Evolutionary conservation across 2,329 filamentous ascomycete species (phyloP).

Genomic region (Fusarium duplospermum): DNA sequence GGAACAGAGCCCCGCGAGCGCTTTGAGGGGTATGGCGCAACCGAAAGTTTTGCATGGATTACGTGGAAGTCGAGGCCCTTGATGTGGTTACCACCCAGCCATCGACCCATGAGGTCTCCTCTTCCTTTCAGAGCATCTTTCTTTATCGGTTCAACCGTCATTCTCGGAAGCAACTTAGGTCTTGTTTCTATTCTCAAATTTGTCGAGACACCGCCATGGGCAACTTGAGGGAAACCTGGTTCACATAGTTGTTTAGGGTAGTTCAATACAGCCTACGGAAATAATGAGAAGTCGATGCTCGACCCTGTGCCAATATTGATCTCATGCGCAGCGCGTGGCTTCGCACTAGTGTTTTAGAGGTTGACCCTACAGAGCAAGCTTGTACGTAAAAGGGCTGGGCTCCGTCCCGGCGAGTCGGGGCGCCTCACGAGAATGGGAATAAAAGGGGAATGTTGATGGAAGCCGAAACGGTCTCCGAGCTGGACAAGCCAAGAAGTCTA

Average conservation of each 20-base stretch:
- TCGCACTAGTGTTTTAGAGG: background rate
- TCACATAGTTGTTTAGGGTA: background rate
- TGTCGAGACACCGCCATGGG: background rate
- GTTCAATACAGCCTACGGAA: background rate
- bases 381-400: background rate
- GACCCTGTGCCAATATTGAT: background rate
- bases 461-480: background rate
- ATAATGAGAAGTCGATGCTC: background rate
- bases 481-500: background rate
- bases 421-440: background rate
- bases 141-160: background rate
- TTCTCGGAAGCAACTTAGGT: background rate
- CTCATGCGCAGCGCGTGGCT: background rate
- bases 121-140: no score
- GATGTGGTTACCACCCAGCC: background rate
- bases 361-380: background rate
- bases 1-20: no score
- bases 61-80: background rate
- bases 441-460: background rate
- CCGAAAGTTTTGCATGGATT: background rate
- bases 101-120: no score
- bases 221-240: background rate
- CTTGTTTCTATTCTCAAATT: background rate
- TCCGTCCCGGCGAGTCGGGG: background rate
- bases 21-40: background rate